Percentiles rank a stretch among this genome's conserved stretches.
Evolutionary conservation across 1,139 yeast genomes (phyloP).

Genomic region (Hansenula sp.): DNA sequence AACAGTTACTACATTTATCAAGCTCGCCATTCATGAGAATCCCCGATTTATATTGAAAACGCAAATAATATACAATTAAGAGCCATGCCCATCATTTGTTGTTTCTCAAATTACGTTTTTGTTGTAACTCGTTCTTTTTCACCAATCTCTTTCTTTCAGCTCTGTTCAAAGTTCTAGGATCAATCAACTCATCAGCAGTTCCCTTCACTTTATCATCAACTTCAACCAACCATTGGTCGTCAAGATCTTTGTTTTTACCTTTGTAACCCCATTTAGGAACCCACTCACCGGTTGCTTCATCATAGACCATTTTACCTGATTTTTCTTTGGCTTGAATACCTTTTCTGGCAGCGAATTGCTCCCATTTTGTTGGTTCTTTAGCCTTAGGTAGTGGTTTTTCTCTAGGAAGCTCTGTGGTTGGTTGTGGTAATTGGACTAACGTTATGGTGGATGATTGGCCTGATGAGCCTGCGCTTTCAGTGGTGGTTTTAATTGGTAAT

Average conservation of each 20-base stretch:
- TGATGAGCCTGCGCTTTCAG: conserved; percentile 61
- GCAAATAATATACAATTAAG: background rate
- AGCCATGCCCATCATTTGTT: background rate
- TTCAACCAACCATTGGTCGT: conserved; percentile 94
- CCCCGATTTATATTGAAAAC: background rate
- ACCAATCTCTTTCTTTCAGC: conserved; percentile 80
- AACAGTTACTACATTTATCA: too few relatives aligned
- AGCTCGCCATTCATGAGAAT: too few relatives aligned
- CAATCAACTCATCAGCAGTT: conserved; percentile 68
- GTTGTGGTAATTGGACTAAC: conserved; percentile 80
- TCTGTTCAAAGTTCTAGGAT: conserved; percentile 79
- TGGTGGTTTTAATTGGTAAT: conserved; percentile 80
- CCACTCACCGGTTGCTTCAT: conserved; percentile 91
- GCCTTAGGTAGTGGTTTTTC: conserved; percentile 94
- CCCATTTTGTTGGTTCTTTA: conserved; percentile 95
- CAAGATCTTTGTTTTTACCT: conserved; percentile 84
- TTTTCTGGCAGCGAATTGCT: conserved; percentile 90
- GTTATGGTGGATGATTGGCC: conserved; percentile 74
- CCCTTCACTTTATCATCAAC: conserved; percentile 71
- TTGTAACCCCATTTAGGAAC: conserved; percentile 98
- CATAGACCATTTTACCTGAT: conserved; percentile 86
- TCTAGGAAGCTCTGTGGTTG: conserved; percentile 80
- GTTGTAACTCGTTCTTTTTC: conserved; percentile 84
- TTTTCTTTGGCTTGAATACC: conserved; percentile 90
- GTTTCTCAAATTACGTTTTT: conserved; percentile 69